phyloP scores from a whole-genome alignment of 2,329 filamentous ascomycete species.

The Saccharata proteae region DNA sequence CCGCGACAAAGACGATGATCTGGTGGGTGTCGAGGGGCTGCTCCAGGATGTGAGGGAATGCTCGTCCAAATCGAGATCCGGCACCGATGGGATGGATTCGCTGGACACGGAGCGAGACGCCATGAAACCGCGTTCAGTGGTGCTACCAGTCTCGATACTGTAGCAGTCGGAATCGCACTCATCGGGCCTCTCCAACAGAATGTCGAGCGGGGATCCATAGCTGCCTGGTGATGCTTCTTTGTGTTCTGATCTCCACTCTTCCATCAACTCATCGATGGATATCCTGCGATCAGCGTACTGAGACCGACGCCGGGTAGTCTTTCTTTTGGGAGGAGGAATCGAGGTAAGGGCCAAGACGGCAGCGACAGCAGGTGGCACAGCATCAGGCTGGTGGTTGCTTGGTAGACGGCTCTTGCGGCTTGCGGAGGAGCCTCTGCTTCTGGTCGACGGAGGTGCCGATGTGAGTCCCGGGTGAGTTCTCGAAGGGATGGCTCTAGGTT shows the following conservation, averaged over 20 bases:
- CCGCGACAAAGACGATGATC: constrained; percentile 15
- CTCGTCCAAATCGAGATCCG: constrained; percentile 33
- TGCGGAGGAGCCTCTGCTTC: constrained; percentile 15
- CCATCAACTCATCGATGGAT: constrained; percentile 46
- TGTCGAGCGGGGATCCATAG: constrained; percentile 37
- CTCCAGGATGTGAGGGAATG: constrained; percentile 34
- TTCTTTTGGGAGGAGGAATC: constrained; percentile 39
- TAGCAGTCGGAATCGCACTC: constrained; percentile 26
- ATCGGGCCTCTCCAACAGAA: constrained; percentile 44
- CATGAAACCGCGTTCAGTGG: constrained; percentile 23
- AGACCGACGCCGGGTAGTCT: constrained; percentile 23
- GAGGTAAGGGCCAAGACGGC: constrained; percentile 47
- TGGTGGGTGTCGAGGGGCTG: constrained; percentile 19
- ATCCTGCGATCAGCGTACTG: constrained; percentile 29
- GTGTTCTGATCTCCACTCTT: constrained; percentile 40
- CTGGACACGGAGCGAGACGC: constrained; percentile 42
- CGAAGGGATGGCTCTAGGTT: constrained; percentile 30
- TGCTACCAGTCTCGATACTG: constrained; percentile 28
- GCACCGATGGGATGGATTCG: constrained; percentile 46
- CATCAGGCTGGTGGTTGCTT: constrained; percentile 29
- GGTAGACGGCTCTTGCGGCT: constrained; percentile 13
- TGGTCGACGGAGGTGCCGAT: constrained; percentile 17
- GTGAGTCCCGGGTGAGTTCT: constrained; percentile 15
- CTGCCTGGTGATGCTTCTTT: constrained; percentile 24
- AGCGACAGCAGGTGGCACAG: constrained; percentile 43